These are phyloP conservation scores for Austroboletus novae-zelandiae DNA, from an alignment of 1,284 basidiomycete species.

Conservation along the genomic window DNA sequence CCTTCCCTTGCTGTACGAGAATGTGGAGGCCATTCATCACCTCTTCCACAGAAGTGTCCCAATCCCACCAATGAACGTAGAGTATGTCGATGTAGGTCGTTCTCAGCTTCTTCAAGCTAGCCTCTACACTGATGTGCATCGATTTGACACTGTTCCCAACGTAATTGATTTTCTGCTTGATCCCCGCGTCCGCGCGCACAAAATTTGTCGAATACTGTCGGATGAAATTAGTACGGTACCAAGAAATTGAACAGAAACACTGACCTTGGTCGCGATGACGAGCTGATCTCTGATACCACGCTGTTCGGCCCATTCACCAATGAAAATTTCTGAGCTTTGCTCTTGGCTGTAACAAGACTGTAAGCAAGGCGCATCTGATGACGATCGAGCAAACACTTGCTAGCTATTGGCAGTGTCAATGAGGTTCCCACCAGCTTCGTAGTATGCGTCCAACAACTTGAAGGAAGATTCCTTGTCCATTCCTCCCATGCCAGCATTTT, in stretches of 20 bases:
- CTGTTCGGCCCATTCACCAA: conserved; percentile 47
- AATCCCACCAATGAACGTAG: conserved; percentile 41
- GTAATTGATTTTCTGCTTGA: conserved; percentile 31
- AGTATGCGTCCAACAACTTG: conserved; percentile 41
- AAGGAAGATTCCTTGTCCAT: conserved; percentile 41
- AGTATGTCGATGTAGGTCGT: conserved; percentile 39
- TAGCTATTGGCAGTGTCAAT: conserved; percentile 39
- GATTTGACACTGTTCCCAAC: conserved; percentile 37
- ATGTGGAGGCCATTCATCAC: conserved; percentile 44
- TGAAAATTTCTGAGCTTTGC: conserved; percentile 39
- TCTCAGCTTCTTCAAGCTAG: conserved; percentile 40
- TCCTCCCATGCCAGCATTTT: conserved; percentile 26
- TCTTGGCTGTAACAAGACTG: conserved; percentile 31
- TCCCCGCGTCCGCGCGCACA: conserved; percentile 16
- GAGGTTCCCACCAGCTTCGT: conserved; percentile 39
- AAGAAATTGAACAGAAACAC: neutral
- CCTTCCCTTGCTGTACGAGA: conserved; percentile 42
- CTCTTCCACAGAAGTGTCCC: conserved; percentile 40
- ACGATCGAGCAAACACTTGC: conserved; percentile 11
- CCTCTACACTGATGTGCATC: conserved; percentile 32
- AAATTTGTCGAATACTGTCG: conserved; percentile 34
- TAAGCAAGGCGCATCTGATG: neutral
- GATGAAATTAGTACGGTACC: neutral
- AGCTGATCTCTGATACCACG: conserved; percentile 45
- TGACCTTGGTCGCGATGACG: conserved; percentile 45